Conservation (phyloP, 75 land plant genomes). For the Selaginella tamariscina region DNA sequence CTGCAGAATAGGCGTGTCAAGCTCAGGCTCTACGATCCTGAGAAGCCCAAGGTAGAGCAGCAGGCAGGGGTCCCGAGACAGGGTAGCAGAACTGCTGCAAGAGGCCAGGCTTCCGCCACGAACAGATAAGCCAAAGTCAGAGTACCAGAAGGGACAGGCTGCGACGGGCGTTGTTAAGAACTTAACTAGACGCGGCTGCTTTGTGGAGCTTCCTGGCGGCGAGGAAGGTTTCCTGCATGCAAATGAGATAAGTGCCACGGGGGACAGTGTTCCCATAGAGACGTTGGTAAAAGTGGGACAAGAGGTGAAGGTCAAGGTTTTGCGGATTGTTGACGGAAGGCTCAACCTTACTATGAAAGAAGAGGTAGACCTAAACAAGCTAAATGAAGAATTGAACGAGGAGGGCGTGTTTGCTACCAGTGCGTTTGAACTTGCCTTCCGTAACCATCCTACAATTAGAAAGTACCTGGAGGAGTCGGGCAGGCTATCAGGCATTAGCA, state of each 20-base stretch:
- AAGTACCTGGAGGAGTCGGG: not conserved
- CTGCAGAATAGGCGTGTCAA: slow-evolving; percentile 53
- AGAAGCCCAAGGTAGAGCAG: slow-evolving; percentile 13
- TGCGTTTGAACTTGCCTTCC: slow-evolving; percentile 78
- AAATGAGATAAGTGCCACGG: slow-evolving; percentile 22
- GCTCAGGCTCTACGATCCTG: slow-evolving; percentile 32
- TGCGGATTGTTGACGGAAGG: slow-evolving; percentile 52
- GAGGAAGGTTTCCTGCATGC: slow-evolving; percentile 58
- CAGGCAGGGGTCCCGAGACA: not conserved
- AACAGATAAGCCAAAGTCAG: slow-evolving; percentile 23
- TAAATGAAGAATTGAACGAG: slow-evolving; percentile 35
- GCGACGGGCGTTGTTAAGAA: slow-evolving; percentile 72
- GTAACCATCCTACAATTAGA: slow-evolving; percentile 15
- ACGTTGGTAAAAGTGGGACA: slow-evolving; percentile 51
- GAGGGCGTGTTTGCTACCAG: slow-evolving; percentile 45
- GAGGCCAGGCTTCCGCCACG: slow-evolving; percentile 17
- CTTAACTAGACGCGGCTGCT: slow-evolving; percentile 54
- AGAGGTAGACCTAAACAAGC: slow-evolving; percentile 37
- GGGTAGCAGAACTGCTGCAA: slow-evolving; percentile 4
- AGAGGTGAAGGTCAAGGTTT: slow-evolving; percentile 68
- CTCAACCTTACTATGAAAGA: slow-evolving; percentile 67
- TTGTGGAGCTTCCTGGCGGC: slow-evolving; percentile 61
- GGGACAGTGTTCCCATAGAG: slow-evolving; percentile 31
- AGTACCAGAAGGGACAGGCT: slow-evolving; percentile 62
- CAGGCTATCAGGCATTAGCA: not conserved